Percentiles rank a stretch among this genome's conserved stretches.
Conservation (phyloP, 805 yeast genomes). For the Starmerella bombi region DNA sequence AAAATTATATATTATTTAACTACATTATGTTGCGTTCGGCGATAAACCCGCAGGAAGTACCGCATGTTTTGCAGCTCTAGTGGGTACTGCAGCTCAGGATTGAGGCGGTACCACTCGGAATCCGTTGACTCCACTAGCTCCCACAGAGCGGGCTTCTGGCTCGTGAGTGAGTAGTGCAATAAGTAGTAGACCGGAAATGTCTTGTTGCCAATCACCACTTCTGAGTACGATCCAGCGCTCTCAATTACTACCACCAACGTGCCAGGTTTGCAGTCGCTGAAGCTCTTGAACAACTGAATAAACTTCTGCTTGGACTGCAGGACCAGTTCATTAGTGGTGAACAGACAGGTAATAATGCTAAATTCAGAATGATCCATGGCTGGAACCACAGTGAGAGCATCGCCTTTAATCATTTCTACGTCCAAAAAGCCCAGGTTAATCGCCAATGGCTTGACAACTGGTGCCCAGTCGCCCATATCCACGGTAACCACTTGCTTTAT, state of each 20-base stretch:
- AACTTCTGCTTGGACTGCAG: conserved; percentile 52
- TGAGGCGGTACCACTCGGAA: conserved; percentile 67
- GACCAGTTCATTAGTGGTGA: conserved; percentile 80
- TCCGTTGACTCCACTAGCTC: conserved; percentile 50
- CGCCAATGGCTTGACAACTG: conserved; percentile 37
- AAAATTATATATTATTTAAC: background rate
- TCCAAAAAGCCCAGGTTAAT: conserved; percentile 29
- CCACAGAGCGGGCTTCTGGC: conserved; percentile 40
- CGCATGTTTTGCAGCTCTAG: conserved; percentile 78
- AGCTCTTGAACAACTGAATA: conserved; percentile 41
- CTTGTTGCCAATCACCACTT: conserved; percentile 61
- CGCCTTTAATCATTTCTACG: conserved; percentile 30
- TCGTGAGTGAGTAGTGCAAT: conserved; percentile 57
- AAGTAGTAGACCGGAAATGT: conserved; percentile 72
- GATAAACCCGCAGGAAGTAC: conserved; percentile 64
- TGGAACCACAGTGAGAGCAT: conserved; percentile 18
- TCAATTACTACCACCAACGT: conserved; percentile 57
- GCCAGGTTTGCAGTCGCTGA: conserved; percentile 42
- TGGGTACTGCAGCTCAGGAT: conserved; percentile 41
- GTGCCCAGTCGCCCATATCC: conserved; percentile 71
- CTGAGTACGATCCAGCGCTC: conserved; percentile 82
- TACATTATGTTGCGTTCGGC: conserved; percentile 37
- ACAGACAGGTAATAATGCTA: conserved; percentile 47
- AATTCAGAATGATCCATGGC: conserved; percentile 3
- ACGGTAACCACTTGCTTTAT: conserved; percentile 39